Evolutionary conservation across 257 asterid species (phyloP).

Genomic region (Plectranthus barbatus): DNA sequence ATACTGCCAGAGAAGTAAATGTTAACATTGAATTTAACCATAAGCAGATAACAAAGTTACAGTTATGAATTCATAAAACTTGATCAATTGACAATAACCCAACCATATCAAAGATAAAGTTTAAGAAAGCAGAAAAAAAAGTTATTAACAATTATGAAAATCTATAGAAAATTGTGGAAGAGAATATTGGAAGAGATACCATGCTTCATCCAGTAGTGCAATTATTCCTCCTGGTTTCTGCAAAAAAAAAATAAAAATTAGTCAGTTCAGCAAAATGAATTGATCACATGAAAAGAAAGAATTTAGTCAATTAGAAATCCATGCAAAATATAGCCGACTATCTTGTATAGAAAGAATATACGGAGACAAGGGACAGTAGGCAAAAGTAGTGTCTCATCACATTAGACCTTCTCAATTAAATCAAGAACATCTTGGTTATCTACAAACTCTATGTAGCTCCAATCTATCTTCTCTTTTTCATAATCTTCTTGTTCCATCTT

Average conservation of each 20-base stretch:
- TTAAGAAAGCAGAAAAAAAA: neutral
- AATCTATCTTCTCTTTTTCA: conserved; percentile 75
- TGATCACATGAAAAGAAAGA: conserved; percentile 3
- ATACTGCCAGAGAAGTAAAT: conserved; percentile 44
- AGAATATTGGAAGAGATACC: conserved; percentile 35
- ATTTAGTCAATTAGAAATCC: neutral
- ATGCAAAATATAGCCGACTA: neutral
- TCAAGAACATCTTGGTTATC: conserved; percentile 94
- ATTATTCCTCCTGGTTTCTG: conserved; percentile 96
- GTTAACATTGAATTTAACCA: conserved; percentile 10
- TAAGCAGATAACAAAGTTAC: neutral
- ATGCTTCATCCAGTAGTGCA: conserved; percentile 82
- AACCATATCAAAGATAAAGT: neutral
- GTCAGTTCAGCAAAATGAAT: neutral
- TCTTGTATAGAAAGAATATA: neutral
- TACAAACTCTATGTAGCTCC: conserved; percentile 96
- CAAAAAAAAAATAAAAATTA: conserved; percentile 2
- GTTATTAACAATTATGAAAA: neutral
- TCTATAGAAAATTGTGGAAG: neutral
- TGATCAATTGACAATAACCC: neutral
- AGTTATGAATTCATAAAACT: neutral
- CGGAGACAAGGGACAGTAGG: neutral
- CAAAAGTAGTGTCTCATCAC: neutral
- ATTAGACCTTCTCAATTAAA: conserved; percentile 77
- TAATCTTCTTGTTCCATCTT: conserved; percentile 95